phyloP scores from a whole-genome alignment of 768 basidiomycete genomes.

The Lactarius quietus region DNA sequence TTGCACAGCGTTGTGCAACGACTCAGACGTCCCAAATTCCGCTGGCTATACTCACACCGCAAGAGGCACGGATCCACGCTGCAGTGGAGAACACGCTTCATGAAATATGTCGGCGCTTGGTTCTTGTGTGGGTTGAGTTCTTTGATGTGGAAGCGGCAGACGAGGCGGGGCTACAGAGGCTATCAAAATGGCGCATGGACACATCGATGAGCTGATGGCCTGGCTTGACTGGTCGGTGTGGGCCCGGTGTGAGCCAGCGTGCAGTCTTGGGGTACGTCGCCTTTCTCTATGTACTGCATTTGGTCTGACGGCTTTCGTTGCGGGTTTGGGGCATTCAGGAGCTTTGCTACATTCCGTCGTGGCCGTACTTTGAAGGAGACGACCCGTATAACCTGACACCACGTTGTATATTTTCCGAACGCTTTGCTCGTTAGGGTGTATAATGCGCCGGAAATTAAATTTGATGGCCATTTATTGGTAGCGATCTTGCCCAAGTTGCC shows the following conservation, averaged over 20 bases:
- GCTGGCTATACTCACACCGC: conserved; percentile 18
- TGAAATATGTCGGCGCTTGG: conserved; percentile 24
- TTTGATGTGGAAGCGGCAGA: conserved; percentile 24
- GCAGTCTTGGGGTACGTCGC: conserved; percentile 22
- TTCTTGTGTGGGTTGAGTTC: conserved; percentile 23
- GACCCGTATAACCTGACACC: conserved; percentile 23
- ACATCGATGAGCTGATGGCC: conserved; percentile 20
- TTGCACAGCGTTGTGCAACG: conserved; percentile 22
- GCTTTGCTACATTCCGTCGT: conserved; percentile 24
- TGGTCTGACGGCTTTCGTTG: not conserved
- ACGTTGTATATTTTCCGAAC: conserved; percentile 4
- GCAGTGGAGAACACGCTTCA: conserved; percentile 14
- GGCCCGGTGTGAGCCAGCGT: conserved; percentile 23
- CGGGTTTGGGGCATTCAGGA: conserved; percentile 4
- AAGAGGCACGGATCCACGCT: conserved; percentile 19
- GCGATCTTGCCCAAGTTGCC: not conserved
- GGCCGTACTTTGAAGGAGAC: conserved; percentile 18
- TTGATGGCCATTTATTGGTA: not conserved
- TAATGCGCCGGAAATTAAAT: not conserved
- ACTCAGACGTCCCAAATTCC: conserved; percentile 13
- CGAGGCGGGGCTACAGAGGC: not conserved
- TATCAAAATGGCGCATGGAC: not conserved
- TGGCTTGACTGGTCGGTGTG: conserved; percentile 29
- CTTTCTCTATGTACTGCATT: too few species aligned
- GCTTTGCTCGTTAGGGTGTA: not conserved